Evolutionary conservation across 768 basidiomycete species (phyloP), one percentile per base, ranked within the genome.

Genomic region (Antrodiella citrinella): DNA sequence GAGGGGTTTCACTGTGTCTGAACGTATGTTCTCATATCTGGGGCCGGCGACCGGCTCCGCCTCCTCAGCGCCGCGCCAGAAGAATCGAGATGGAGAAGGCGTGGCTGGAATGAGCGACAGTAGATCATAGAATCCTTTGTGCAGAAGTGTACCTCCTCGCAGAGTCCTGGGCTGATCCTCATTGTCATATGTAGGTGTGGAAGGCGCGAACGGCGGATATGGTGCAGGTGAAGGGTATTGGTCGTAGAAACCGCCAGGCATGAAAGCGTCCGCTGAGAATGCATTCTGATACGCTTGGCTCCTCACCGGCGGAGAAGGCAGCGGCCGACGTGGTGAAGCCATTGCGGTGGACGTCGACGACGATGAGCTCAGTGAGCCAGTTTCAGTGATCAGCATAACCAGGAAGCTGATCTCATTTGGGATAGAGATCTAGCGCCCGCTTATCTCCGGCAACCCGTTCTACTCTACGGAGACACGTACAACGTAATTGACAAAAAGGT

Each of bases 41-140:
- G 84, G 82, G 12, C 85, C 84, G 54, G 83, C 79, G 30, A 76
- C 63, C 39, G 72, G 66, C 51, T 76, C 74, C 38, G 67, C 54
- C 45, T 61, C 66, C 11, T 59, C 57, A 15, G 30, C 30, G 46
- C 56, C 62, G 51, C 51, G 75, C 72, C 81, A 83, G 44, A 82
- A 70, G 51, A 85, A 70, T 39, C 82, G 75, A 46, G 84, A 85
- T 15, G 85, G 79, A 43, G 81, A 67, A 20, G 72, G 82, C 2
- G 72, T 66, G 1, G 82, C 84, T 39, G 83, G 84, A 55, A 88
- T 86, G 72, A 89, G 76, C 21, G 87, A 74, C 30, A 90, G 73
- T 24, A 91, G 75, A 71, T 90, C 86, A 67, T 89, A 91, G 73
- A 91, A 91, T n/a, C 88, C 91, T 56, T 88, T 85, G 76, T 92